Conservation (phyloP, 73 alveolate genomes). For the Paramecium primaurelia region DNA sequence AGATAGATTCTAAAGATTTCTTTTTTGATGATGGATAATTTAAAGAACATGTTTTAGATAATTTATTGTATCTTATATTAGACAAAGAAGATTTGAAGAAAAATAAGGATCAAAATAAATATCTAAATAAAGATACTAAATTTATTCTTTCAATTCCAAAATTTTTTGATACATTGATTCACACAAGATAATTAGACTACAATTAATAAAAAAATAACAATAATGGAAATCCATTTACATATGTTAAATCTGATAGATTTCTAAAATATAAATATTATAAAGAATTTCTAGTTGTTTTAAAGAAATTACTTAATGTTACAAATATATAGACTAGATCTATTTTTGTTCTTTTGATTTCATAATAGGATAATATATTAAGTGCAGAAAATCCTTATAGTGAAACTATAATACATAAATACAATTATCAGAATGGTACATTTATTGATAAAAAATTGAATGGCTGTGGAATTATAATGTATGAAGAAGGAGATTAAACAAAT, state of each 20-base stretch:
- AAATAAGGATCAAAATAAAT: not conserved
- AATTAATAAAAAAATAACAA: not conserved
- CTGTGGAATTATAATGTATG: not conserved
- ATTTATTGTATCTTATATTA: not conserved
- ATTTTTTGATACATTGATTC: not conserved
- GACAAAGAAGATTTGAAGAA: not conserved
- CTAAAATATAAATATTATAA: not conserved
- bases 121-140: not conserved
- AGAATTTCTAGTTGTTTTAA: not conserved
- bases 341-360: not conserved
- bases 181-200: not conserved
- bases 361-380: not conserved
- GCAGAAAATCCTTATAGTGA: not conserved
- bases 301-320: not conserved
- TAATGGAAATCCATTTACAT: not conserved
- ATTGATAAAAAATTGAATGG: not conserved
- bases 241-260: not conserved
- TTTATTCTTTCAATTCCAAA: not conserved
- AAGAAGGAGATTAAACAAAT: not conserved
- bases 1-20: constrained; percentile 16
- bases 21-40: constrained; percentile 29
- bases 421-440: not conserved
- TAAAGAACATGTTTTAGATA: not conserved
- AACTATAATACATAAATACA: not conserved
- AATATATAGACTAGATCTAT: not conserved